phyloP scores from a whole-genome alignment of 352 stramenopile species.

The Pythium biforme region DNA sequence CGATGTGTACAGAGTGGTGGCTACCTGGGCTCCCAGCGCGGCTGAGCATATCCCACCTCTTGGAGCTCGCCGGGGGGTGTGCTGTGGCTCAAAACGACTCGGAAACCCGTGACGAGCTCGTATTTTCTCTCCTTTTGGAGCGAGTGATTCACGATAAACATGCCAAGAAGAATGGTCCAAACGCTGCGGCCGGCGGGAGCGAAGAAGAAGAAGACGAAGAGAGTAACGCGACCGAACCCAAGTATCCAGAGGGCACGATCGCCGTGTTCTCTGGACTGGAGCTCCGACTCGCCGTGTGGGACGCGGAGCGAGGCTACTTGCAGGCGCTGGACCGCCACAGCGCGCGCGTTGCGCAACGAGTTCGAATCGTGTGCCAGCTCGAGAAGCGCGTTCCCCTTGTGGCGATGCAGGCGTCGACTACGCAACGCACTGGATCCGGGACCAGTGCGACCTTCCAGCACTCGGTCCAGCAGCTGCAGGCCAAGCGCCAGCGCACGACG shows the following conservation, averaged over 20 bases:
- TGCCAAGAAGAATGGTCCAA: not conserved
- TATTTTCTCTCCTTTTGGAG: constrained; percentile 7
- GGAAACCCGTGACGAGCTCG: not conserved
- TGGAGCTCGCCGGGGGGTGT: constrained; percentile 2
- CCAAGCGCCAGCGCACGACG: not conserved
- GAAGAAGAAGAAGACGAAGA: not conserved
- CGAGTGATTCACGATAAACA: not conserved
- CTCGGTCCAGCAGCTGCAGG: not conserved
- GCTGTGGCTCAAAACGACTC: not conserved
- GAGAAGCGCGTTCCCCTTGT: not conserved
- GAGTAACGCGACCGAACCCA: not conserved
- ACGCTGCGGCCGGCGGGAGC: not conserved
- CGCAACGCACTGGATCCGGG: not conserved
- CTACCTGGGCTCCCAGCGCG: constrained; percentile 10
- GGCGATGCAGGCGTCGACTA: no score
- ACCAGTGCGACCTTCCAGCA: not conserved
- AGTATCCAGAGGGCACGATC: constrained; percentile 13
- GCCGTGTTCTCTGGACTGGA: constrained; percentile 34
- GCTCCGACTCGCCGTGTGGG: constrained; percentile 34
- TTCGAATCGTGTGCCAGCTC: constrained; percentile 16
- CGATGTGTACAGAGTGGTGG: constrained; percentile 15
- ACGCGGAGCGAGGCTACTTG: constrained; percentile 25
- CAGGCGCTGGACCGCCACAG: constrained; percentile 18
- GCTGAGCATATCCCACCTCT: constrained; percentile 8
- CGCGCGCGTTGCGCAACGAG: constrained; percentile 4